phyloP scores from a whole-genome alignment of 2,329 filamentous ascomycete genomes.

The Cladosporium oxysporum region DNA sequence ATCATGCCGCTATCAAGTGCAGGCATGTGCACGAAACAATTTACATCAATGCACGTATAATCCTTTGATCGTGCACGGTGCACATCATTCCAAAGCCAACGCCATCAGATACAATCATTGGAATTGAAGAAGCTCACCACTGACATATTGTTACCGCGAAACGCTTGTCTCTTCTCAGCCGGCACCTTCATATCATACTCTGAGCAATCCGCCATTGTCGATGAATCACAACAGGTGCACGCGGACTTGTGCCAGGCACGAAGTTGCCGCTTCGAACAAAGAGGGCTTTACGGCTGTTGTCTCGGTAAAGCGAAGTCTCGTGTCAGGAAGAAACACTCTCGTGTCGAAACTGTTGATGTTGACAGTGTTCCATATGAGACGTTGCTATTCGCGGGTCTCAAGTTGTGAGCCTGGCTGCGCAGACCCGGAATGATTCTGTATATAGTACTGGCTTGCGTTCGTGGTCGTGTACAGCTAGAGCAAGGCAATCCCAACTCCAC shows the following conservation, averaged over 20 bases:
- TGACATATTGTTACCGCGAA: neutral
- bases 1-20: neutral
- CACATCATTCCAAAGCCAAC: neutral
- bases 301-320: neutral
- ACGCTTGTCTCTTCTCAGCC: neutral
- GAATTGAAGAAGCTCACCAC: neutral
- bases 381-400: neutral
- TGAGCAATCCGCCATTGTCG: neutral
- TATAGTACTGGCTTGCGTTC: neutral
- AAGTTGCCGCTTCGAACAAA: neutral
- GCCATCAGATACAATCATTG: neutral
- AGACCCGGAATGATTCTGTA: neutral
- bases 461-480: neutral
- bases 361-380: neutral
- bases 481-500: neutral
- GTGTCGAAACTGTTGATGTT: neutral
- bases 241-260: neutral
- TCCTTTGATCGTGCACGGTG: neutral
- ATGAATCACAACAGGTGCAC: neutral
- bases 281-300: neutral
- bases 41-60: neutral
- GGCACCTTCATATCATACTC: neutral
- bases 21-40: neutral
- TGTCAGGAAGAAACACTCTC: neutral
- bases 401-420: neutral